Base-by-base conservation (phyloP, 345 rosid genomes). In the Pelargonium nanum region DNA sequence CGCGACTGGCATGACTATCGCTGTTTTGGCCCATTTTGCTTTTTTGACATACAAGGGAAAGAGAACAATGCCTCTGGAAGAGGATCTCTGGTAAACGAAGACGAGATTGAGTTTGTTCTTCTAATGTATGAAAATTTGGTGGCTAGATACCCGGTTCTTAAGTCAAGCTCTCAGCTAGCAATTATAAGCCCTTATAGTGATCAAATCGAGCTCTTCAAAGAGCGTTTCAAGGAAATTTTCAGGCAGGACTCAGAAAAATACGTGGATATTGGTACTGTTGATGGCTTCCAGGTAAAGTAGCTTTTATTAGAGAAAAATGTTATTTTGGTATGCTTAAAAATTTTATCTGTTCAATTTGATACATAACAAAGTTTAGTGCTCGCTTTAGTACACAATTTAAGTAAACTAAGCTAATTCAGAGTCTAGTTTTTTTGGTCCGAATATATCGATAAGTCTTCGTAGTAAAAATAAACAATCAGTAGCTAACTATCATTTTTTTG, bases 21-120 rank as follows among this genome's bases (percentile, higher is more conserved):
- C 53, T 89, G 96, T 68, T 93, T 89, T 59, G 91, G 91, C 63
- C 99, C 99, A 28, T 93, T 93, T 79, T 83, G 87, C 80, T 85
- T 93, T 76, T 89, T 93, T 6, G 97, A 93, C 70, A 64, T 87
- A 59, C 92, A 87, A 76, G 96, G 95, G 45, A 57, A 81, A 77
- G 97, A 93, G 74, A 84, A 91, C 19, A 89, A 85, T 69, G 85
- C 95, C 59, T 72, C 91, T 54, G 91, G 89, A 70, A 84, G 85
- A 72, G 94, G 97, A 61, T 89, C 97, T 44, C 82, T 81, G 72
- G 82, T 84, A 30, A 93, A 93, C 65, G 64, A 65, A 13, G 91
- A 84, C 59, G 99, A 93, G 75, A 77, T 87, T 60, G 99, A 93
- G 0, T 93, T 93, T 74, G 89, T 84, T 44, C 86, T 87, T 32